Percentiles rank a stretch among this genome's conserved stretches.
These are phyloP conservation scores for Multifurca ochricompacta DNA, from an alignment of 768 basidiomycete genomes.

Conservation along the genomic window DNA sequence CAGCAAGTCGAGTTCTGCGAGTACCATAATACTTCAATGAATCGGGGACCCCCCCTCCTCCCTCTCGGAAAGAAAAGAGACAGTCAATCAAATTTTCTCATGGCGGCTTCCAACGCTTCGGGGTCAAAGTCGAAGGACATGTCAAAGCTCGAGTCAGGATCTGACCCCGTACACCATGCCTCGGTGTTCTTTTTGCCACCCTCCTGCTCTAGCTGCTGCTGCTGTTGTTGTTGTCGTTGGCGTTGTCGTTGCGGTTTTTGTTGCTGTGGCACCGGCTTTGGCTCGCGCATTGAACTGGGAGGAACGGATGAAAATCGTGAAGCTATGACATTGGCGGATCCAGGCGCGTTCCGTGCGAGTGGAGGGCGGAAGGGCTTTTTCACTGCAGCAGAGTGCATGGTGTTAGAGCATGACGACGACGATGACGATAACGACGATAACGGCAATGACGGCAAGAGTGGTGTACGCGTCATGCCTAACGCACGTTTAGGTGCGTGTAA, in stretches of 20 bases:
- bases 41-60: too few relatives aligned
- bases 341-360: neutral
- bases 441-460: neutral
- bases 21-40: neutral
- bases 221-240: neutral
- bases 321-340: neutral
- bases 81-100: constrained; percentile 6
- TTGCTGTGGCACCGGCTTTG: too few relatives aligned
- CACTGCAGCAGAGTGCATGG: neutral
- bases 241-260: too few relatives aligned
- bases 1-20: neutral
- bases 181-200: neutral
- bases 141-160: constrained; percentile 16
- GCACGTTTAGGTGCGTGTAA: neutral
- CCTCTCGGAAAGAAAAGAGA: too few relatives aligned
- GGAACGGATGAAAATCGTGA: neutral
- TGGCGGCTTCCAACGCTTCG: constrained; percentile 12
- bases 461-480: constrained; percentile 8
- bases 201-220: neutral
- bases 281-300: neutral
- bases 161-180: neutral
- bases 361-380: constrained; percentile 15
- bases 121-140: constrained; percentile 15
- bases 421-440: neutral
- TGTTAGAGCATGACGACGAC: neutral